A percentile compares a stretch with the other conserved stretches of the same genome.
phyloP scores from a whole-genome alignment of 2,329 filamentous ascomycete genomes.

The Beauveria asiatica region DNA sequence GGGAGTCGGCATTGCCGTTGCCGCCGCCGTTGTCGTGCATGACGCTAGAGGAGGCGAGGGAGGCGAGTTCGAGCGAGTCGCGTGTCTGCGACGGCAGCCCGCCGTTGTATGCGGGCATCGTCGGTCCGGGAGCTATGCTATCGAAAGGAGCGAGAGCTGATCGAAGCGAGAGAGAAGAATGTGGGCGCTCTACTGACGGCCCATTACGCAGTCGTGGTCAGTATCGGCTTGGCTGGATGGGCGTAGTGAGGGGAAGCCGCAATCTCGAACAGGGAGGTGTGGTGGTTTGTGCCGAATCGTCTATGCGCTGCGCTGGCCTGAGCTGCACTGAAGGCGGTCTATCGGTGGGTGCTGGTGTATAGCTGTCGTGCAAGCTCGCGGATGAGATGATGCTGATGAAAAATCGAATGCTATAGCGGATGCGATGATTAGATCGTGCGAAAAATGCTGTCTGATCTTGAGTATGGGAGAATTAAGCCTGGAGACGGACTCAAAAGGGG shows the following conservation, averaged over 20 bases:
- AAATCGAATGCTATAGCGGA: not conserved
- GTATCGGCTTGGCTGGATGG: not conserved
- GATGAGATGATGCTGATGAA: not conserved
- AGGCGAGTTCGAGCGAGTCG: conserved; percentile 94
- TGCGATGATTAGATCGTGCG: not conserved
- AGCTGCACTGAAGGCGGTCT: not conserved
- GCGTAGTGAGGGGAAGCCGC: not conserved
- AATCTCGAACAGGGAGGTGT: not conserved
- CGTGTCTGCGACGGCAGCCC: conserved; percentile 46
- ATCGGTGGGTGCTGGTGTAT: not conserved
- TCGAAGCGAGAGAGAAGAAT: not conserved
- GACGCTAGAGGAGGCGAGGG: conserved; percentile 73
- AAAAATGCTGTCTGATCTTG: not conserved
- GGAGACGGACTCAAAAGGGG: not conserved
- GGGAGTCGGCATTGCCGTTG: conserved; percentile 15
- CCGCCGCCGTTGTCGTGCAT: conserved; percentile 40
- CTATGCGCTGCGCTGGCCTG: not conserved
- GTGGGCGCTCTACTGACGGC: not conserved
- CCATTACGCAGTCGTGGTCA: not conserved
- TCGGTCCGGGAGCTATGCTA: not conserved
- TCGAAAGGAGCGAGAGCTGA: not conserved
- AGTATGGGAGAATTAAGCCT: not conserved
- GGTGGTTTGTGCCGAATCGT: not conserved
- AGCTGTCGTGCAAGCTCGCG: no score
- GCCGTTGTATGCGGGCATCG: conserved; percentile 9